These are phyloP conservation scores for Amanita jacksonii DNA, from an alignment of 768 basidiomycete genomes.

Conservation along the genomic window DNA sequence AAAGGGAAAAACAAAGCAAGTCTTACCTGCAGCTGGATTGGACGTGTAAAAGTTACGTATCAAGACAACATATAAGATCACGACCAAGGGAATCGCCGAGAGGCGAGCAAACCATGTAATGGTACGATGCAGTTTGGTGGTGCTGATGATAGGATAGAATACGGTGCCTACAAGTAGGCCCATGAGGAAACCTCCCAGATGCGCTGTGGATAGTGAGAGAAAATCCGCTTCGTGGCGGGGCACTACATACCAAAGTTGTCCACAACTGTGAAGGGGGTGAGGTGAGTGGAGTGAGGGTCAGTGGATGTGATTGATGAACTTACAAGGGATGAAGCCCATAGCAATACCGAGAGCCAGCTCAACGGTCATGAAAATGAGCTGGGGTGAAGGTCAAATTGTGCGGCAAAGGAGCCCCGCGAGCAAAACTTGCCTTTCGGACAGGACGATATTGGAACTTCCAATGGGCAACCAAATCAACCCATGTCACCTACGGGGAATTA, in stretches of 20 bases:
- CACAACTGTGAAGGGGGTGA: constrained; percentile 37
- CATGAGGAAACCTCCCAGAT: constrained; percentile 83
- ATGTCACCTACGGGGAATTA: constrained; percentile 42
- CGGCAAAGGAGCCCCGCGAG: neutral
- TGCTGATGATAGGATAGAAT: constrained; percentile 85
- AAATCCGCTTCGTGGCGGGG: neutral
- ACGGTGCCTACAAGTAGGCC: constrained; percentile 74
- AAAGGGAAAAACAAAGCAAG: constrained; percentile 7
- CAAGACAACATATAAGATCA: constrained; percentile 77
- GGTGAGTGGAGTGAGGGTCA: too few relatives aligned
- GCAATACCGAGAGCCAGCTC: constrained; percentile 84
- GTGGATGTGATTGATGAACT: too few relatives aligned
- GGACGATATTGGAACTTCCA: constrained; percentile 88
- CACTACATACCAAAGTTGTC: constrained; percentile 74
- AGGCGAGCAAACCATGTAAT: constrained; percentile 70
- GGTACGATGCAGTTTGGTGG: constrained; percentile 58
- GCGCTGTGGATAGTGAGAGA: constrained; percentile 37
- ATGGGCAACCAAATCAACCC: constrained; percentile 87
- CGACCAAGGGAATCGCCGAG: constrained; percentile 61
- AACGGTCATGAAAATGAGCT: constrained; percentile 79
- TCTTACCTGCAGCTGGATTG: constrained; percentile 74
- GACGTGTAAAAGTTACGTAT: constrained; percentile 84
- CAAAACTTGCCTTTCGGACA: constrained; percentile 54
- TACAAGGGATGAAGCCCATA: constrained; percentile 77
- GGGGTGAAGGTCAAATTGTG: constrained; percentile 2